These are phyloP conservation scores for Blastocystis sp. DNA, from an alignment of 352 stramenopile species.

Conservation along the genomic window DNA sequence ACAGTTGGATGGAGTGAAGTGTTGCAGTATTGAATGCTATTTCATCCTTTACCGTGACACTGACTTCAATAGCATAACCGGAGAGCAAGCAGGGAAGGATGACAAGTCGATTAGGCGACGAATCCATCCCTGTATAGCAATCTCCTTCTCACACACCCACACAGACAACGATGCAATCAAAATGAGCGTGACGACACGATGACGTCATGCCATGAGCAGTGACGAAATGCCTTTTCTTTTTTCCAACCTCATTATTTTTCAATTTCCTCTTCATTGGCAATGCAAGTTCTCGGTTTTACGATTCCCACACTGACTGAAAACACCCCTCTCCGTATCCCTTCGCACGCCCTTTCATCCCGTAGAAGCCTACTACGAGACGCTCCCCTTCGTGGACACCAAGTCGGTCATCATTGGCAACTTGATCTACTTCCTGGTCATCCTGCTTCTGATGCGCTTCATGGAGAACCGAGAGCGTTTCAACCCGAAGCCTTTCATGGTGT, in stretches of 20 bases:
- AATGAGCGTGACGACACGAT: background rate
- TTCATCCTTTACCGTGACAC: no score
- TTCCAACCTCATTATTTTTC: background rate
- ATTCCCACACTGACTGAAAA: background rate
- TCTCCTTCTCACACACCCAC: no score
- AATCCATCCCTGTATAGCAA: no score
- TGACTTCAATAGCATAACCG: no score
- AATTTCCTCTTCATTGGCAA: background rate
- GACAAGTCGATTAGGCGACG: no score
- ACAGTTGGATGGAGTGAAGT: no score
- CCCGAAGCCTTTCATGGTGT: slow-evolving; percentile 47
- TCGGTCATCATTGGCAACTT: slow-evolving; percentile 35
- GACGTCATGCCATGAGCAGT: background rate
- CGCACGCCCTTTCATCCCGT: background rate
- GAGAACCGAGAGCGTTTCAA: slow-evolving; percentile 51
- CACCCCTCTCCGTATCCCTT: background rate
- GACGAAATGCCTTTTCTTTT: background rate
- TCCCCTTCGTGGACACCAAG: background rate
- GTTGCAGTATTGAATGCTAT: no score
- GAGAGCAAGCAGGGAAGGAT: no score
- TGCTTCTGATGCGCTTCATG: slow-evolving; percentile 44
- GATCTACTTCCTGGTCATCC: slow-evolving; percentile 45
- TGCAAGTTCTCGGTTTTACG: background rate
- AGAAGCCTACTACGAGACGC: background rate
- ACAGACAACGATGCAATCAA: no score